These are phyloP conservation scores for Epichloe scottii DNA, from an alignment of 2,329 filamentous ascomycete genomes.

Conservation along the genomic window DNA sequence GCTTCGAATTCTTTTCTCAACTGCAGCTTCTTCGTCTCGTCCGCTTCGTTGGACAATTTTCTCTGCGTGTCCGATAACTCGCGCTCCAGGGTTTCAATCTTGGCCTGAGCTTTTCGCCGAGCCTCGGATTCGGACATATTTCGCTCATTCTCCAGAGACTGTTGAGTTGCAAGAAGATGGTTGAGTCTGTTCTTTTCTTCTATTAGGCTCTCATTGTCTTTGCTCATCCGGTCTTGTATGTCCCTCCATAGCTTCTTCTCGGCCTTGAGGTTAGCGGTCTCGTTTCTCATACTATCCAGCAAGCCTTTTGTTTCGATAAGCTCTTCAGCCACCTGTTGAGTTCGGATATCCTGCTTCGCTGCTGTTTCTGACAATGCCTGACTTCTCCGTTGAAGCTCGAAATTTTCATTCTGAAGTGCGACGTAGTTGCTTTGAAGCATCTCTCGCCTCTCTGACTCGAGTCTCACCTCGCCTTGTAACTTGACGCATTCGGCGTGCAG, in stretches of 20 bases:
- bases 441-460: conserved; percentile 73
- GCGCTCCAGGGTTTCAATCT: conserved; percentile 64
- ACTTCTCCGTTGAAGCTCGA: conserved; percentile 72
- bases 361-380: conserved; percentile 67
- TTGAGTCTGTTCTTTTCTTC: conserved; percentile 80
- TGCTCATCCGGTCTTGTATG: conserved; percentile 75
- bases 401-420: conserved; percentile 73
- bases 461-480: conserved; percentile 65
- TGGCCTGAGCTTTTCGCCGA: conserved; percentile 65
- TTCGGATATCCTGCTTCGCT: conserved; percentile 79
- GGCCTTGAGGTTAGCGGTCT: conserved; percentile 84
- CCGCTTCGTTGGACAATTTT: conserved; percentile 69
- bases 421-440: conserved; percentile 82
- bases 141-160: conserved; percentile 84
- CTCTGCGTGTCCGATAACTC: conserved; percentile 70
- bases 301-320: conserved; percentile 74
- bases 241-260: conserved; percentile 93
- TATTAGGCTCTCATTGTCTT: conserved; percentile 74
- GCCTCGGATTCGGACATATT: conserved; percentile 74
- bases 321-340: conserved; percentile 86
- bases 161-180: conserved; percentile 68
- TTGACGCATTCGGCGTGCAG: conserved; percentile 75
- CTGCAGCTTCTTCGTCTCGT: conserved; percentile 72
- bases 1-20: conserved; percentile 83
- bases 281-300: conserved; percentile 76